Evolutionary conservation across 768 basidiomycete species (phyloP), one percentile per base, ranked within the genome.

Genomic region (Neoboletus brunneissimus): DNA sequence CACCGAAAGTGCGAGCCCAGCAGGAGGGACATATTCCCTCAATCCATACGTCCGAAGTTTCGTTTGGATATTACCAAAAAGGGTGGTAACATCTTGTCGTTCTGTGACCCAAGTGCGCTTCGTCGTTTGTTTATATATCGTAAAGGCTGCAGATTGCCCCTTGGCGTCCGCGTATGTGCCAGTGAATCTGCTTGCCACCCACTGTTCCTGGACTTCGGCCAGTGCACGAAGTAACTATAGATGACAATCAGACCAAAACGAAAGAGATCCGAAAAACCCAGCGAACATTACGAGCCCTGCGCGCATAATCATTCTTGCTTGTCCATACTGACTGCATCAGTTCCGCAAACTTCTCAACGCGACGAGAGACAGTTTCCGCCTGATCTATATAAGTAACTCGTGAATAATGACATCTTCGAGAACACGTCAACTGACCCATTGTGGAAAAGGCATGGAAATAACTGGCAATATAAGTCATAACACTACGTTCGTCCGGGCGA

Each of bases 371-470:
- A 0, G 94, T 97, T 71, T 98, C 93, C 5, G 91, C 89, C 72
- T 97, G 95, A 65, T 98, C 96, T 97, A 43, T 47, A 56, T 9
- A 15, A 2, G 16, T 31, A 11, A 43, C 41, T 31, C 58, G 54
- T 56, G 42, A 58, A 40, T n/a, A 35, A 45, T 1, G 10, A 22
- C 15, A 45, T 11, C 11, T 13, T 23, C 16, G 27, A 48, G n/a
- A 48, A 29, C 35, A 43, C 13, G 8, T 35, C 29, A 13, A 72
- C 83, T 49, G 61, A 95, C 95, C 93, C 88, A 97, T 95, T 0
- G 91, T 87, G 0, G 94, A 96, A 71, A 99, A 99, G 0, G 96
- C 95, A 68, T 98, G 97, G 79, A 99, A 99, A 74, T 82, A 98
- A 64, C 91, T 91, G 34, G 97, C 97, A 45, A 99, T 89, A 63